Base-by-base conservation (phyloP, 352 stramenopile genomes). In the Pythium sukuiense region DNA sequence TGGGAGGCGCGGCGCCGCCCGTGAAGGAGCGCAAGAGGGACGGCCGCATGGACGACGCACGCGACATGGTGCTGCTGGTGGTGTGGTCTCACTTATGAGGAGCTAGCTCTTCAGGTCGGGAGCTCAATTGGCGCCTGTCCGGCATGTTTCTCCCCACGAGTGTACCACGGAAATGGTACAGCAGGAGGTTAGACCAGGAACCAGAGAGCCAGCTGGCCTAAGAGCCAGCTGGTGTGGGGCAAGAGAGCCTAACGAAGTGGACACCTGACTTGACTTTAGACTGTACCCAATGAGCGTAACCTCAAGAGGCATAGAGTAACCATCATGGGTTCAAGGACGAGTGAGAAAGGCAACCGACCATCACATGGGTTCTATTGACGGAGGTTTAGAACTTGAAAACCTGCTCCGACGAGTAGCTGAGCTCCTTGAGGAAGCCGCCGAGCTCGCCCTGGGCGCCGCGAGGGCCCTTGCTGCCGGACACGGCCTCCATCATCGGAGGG, bases 371-470 rank as follows among this genome's bases (percentile, higher is more conserved):
- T 24, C 20, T 24, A 24, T 24, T 24, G 20, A 24, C 20, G 20
- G 20, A 24, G 20, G 32, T 35, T 59, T 86, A 90, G 66, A 85
- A 92, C 73, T 92, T 92, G 63, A 85, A 86, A 11, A 90, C 78
- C 61, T 86, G 77, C 45, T 69, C 71, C 45, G 68, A 68, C 20
- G 82, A 78, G 77, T 86, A 90, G 20, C 70, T 55, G 55, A 87
- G 60, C 45, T 87, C 77, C 74, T 97, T 93, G 33, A 96, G 77
- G 37, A 92, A 29, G 20, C 88, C 88, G 50, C 71, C 69, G 32
- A 96, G 62, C 55, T 88, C 77, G 18, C 88, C 88, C 74, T 96
- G 88, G 30, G 73, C 81, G 53, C 81, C 83, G 74, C 95, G 85
- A 33, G 83, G 79, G 45, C 73, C 73, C 76, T 94, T 93, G 76